Evolutionary conservation across 1,284 basidiomycete genomes (phyloP).

Genomic region (Puccinia horiana): DNA sequence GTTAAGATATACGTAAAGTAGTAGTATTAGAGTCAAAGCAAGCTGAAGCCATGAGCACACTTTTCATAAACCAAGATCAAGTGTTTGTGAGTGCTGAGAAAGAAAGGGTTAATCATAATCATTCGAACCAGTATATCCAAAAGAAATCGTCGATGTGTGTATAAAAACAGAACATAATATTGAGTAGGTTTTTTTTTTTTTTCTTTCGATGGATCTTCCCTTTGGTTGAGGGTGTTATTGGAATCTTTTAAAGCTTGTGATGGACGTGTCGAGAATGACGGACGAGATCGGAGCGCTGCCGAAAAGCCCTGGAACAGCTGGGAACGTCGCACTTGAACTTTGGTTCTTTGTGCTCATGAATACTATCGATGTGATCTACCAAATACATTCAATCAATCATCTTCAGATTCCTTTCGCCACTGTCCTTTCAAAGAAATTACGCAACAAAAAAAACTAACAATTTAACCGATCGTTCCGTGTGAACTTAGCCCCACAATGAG

Average conservation of each 20-base stretch:
- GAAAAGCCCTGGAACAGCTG: slow-evolving; percentile 20
- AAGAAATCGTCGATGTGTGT: background rate
- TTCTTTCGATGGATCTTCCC: background rate
- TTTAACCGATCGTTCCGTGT: slow-evolving; percentile 31
- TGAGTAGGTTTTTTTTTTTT: background rate
- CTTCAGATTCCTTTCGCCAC: background rate
- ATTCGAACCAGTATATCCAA: background rate
- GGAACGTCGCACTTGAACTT: slow-evolving; percentile 21
- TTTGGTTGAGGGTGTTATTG: background rate
- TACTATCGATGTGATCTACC: slow-evolving; percentile 40
- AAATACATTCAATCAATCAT: background rate
- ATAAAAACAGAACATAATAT: background rate
- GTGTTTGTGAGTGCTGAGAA: too few relatives aligned
- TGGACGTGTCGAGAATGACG: slow-evolving; percentile 26
- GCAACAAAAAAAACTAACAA: slow-evolving; percentile 11
- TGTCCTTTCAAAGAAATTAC: too few relatives aligned
- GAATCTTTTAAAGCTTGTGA: background rate
- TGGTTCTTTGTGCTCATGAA: slow-evolving; percentile 29
- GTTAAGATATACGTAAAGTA: too few relatives aligned
- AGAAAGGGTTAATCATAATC: background rate
- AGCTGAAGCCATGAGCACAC: too few relatives aligned
- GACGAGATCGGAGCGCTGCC: slow-evolving; percentile 26
- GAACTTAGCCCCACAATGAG: slow-evolving; percentile 32
- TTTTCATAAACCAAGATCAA: too few relatives aligned
- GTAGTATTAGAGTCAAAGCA: too few relatives aligned